Evolutionary conservation across 257 asterid genomes (phyloP).

Genomic region (Solanum sejunctum): DNA sequence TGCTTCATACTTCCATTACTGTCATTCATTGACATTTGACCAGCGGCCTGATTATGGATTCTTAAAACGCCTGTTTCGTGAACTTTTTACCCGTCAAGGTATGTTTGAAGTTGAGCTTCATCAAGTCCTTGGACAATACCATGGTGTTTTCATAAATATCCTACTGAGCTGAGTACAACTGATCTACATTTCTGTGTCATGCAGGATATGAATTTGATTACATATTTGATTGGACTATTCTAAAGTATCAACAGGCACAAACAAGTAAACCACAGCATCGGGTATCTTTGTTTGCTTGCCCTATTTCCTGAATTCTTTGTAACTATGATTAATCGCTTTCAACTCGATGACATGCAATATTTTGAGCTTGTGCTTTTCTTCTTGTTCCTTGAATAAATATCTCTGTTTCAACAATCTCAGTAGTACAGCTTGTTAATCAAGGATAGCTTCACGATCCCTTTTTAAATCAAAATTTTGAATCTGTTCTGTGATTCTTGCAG

Average conservation of each 20-base stretch:
- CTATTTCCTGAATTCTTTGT: background rate
- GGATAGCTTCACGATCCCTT: background rate
- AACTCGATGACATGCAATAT: background rate
- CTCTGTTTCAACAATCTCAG: background rate
- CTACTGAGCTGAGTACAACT: background rate
- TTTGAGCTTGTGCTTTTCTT: background rate
- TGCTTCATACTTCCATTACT: conserved; percentile 87
- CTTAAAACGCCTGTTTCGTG: conserved; percentile 82
- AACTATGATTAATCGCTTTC: background rate
- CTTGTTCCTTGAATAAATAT: background rate
- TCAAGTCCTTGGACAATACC: background rate
- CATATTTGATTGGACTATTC: conserved; percentile 94
- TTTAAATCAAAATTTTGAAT: background rate
- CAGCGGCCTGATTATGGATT: conserved; percentile 96
- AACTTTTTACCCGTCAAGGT: conserved; percentile 91
- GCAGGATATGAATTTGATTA: conserved; percentile 88
- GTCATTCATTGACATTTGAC: conserved; percentile 90
- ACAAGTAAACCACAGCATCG: conserved; percentile 60
- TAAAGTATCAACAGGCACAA: conserved; percentile 94
- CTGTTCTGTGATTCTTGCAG: conserved; percentile 12
- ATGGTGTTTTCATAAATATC: background rate
- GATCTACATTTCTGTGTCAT: conserved; percentile 8
- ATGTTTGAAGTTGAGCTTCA: conserved; percentile 1
- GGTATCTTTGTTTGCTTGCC: conserved; percentile 30
- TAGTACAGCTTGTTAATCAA: background rate